Evolutionary conservation across 345 rosid species (phyloP).

Genomic region (Gynandropsis gynandra): DNA sequence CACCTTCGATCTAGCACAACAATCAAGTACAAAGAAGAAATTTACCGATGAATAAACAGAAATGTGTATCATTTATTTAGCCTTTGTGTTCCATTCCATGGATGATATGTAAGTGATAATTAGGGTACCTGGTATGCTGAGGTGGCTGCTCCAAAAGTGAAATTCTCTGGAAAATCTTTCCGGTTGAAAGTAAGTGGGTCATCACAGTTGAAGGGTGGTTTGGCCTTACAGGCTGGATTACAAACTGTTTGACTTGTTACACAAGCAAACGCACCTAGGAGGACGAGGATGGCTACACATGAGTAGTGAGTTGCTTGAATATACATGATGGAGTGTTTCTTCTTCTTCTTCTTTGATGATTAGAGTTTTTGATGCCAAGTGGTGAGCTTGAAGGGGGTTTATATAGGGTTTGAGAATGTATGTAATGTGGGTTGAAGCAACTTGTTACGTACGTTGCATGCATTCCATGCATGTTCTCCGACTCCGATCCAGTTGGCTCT

Average conservation of each 20-base stretch:
- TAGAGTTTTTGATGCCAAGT: too few relatives aligned
- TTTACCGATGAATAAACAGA: too few relatives aligned
- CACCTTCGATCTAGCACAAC: slow-evolving; percentile 13
- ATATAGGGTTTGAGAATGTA: too few relatives aligned
- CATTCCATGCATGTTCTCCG: too few relatives aligned
- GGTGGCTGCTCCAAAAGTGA: slow-evolving; percentile 17
- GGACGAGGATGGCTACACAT: not conserved
- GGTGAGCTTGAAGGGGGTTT: too few relatives aligned
- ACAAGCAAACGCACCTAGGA: not conserved
- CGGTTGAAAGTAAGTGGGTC: slow-evolving; percentile 5
- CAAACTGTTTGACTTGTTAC: not conserved
- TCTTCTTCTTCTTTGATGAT: not conserved
- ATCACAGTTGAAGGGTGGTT: slow-evolving; percentile 15
- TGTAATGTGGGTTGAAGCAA: too few relatives aligned
- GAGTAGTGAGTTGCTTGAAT: not conserved
- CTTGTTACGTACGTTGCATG: too few relatives aligned
- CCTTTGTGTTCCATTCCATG: not conserved
- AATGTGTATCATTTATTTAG: not conserved
- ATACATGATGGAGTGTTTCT: not conserved
- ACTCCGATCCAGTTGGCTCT: too few relatives aligned
- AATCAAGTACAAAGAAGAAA: not conserved
- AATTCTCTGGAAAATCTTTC: slow-evolving; percentile 2
- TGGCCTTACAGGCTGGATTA: slow-evolving; percentile 3
- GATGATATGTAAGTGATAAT: not conserved
- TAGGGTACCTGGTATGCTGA: slow-evolving; percentile 19